Conservation (phyloP, 495 filamentous ascomycete species). For the Viridothelium virens region DNA sequence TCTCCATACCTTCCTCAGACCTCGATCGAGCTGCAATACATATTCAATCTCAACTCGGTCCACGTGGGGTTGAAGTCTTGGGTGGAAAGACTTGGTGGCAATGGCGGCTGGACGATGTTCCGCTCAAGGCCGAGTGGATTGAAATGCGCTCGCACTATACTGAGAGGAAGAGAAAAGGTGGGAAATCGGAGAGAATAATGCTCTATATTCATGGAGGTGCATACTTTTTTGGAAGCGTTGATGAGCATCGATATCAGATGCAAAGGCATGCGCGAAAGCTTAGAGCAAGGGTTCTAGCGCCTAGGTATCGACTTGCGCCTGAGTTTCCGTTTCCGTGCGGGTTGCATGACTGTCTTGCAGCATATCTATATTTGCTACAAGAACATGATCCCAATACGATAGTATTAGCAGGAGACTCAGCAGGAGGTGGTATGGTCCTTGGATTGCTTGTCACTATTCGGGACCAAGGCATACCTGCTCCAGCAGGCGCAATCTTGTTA, state of each 20-base stretch:
- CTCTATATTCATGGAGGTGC: slow-evolving; percentile 85
- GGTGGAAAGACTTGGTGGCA: slow-evolving; percentile 91
- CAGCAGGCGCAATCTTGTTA: slow-evolving; percentile 82
- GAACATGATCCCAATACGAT: slow-evolving; percentile 69
- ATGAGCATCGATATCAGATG: slow-evolving; percentile 93
- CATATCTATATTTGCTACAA: slow-evolving; percentile 74
- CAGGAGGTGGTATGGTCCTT: slow-evolving; percentile 80
- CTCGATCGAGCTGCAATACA: slow-evolving; percentile 54
- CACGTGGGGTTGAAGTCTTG: slow-evolving; percentile 60
- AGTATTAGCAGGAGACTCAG: slow-evolving; percentile 79
- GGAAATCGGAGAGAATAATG: slow-evolving; percentile 67
- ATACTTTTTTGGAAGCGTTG: slow-evolving; percentile 83
- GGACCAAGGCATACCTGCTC: slow-evolving; percentile 70
- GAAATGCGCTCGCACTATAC: slow-evolving; percentile 83
- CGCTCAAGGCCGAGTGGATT: slow-evolving; percentile 81
- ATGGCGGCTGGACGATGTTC: slow-evolving; percentile 61
- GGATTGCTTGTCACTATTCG: slow-evolving; percentile 71
- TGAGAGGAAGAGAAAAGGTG: slow-evolving; percentile 52
- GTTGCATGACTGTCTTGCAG: slow-evolving; percentile 76
- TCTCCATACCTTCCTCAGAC: slow-evolving; percentile 56
- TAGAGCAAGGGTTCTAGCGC: slow-evolving; percentile 80
- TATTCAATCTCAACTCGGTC: slow-evolving; percentile 64
- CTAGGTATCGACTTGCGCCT: slow-evolving; percentile 78
- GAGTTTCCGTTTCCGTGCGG: slow-evolving; percentile 95
- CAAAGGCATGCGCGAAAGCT: slow-evolving; percentile 91